Evolutionary conservation across 352 stramenopile genomes (phyloP).

Genomic region (Phytophthora pistaciae): DNA sequence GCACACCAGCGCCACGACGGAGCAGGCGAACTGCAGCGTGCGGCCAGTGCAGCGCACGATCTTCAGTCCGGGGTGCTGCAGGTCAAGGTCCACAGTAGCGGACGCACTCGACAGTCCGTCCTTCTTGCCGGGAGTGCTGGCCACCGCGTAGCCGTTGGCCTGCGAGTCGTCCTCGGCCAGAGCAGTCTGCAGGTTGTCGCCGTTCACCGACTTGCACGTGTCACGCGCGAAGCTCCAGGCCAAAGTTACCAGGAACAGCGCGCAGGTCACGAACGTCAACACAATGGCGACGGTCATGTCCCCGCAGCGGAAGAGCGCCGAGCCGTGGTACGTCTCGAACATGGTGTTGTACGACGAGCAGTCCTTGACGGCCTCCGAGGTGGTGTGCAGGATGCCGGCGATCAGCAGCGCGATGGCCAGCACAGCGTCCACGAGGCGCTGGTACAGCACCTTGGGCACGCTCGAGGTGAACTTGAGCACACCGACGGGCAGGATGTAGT

Average conservation of each 20-base stretch:
- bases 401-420: slow-evolving; percentile 41
- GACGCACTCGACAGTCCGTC: slow-evolving; percentile 17
- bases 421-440: slow-evolving; percentile 38
- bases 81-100: slow-evolving; percentile 27
- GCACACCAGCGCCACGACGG: slow-evolving; percentile 38
- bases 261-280: slow-evolving; percentile 52
- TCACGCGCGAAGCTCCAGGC: slow-evolving; percentile 45
- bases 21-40: slow-evolving; percentile 44
- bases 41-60: slow-evolving; percentile 38
- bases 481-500: slow-evolving; percentile 44
- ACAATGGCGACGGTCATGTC: slow-evolving; percentile 49
- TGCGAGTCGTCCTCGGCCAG: slow-evolving; percentile 36
- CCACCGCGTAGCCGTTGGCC: slow-evolving; percentile 36
- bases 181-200: slow-evolving; percentile 29
- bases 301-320: slow-evolving; percentile 51
- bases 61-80: slow-evolving; percentile 42
- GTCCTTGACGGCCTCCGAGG: slow-evolving; percentile 41
- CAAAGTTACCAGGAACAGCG: slow-evolving; percentile 42
- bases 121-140: slow-evolving; percentile 39
- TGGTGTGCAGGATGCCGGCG: slow-evolving; percentile 44
- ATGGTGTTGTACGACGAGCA: slow-evolving; percentile 51
- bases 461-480: slow-evolving; percentile 32
- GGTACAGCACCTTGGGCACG: slow-evolving; percentile 37
- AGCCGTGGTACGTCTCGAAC: slow-evolving; percentile 56
- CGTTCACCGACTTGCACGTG: slow-evolving; percentile 26